Base-by-base conservation (phyloP, 306 rosid species). In the Chamaecrista fasciculata region DNA sequence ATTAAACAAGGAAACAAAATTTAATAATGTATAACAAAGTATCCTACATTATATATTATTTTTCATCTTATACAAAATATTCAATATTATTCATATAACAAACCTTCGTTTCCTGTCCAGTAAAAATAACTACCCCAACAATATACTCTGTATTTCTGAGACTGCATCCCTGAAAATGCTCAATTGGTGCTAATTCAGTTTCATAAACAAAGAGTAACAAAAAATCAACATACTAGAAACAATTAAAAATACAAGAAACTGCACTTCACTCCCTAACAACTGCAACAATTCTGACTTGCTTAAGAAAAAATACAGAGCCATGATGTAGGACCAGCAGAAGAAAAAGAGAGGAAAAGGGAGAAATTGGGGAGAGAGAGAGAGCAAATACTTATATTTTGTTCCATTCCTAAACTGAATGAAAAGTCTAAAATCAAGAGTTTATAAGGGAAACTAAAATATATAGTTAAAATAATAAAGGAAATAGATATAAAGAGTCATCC, bases 101-200 rank as follows among this genome's bases (percentile, higher is more conserved):
- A 73, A 94, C 98, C 98, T 94, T 94, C 52, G 98, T 94, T 82
- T 94, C 98, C 2, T 80, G 98, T 64, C 98, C 97, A 16, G 98
- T 83, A 78, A 94, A 94, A 78, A 94, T 79, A 76, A 90, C 97
- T 72, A 84, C 86, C 49, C 83, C 96, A 78, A 94, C 97, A 81
- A 90, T 82, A 80, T 88, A 86, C 57, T 87, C 92, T 1, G 98
- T 94, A 82, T 94, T 94, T 78, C 90, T 86, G 71, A 94, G 96
- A 81, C 96, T 94, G 86, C 98, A 94, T n/a, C 98, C 98, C 98
- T 94, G 90, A 68, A 79, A 80, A 71, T 4, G 70, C 48, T 67
- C 57, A 75, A 67, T 43, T 57, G 70, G 20, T 34, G 46, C 21
- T 14, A 65, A 67, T 25, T 55, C 20, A 28, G 55, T 24, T 69